These are phyloP conservation scores for Teratosphaeria zuluensis DNA, from an alignment of 2,329 filamentous ascomycete genomes.

Conservation along the genomic window DNA sequence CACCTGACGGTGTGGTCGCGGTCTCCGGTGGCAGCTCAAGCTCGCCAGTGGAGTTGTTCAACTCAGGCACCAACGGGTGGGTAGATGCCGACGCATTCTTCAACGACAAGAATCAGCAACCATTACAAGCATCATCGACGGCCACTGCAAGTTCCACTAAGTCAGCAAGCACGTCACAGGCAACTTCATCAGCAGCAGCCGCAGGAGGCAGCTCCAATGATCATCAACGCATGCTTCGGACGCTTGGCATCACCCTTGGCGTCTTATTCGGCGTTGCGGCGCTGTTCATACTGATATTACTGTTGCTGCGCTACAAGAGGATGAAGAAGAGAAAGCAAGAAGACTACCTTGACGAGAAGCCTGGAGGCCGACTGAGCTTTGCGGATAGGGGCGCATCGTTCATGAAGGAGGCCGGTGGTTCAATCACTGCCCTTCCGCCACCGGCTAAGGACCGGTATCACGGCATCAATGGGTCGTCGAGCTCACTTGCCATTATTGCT, in stretches of 20 bases:
- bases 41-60: slow-evolving; percentile 65
- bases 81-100: slow-evolving; percentile 59
- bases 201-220: slow-evolving; percentile 23
- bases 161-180: slow-evolving; percentile 17
- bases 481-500: slow-evolving; percentile 39
- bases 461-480: slow-evolving; percentile 15
- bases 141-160: slow-evolving; percentile 21
- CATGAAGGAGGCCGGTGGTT: slow-evolving; percentile 42
- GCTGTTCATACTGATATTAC: slow-evolving; percentile 61
- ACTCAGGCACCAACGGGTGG: slow-evolving; percentile 69
- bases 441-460: slow-evolving; percentile 8
- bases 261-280: slow-evolving; percentile 65
- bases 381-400: slow-evolving; percentile 42
- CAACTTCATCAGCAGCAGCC: slow-evolving; percentile 26
- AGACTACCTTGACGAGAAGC: slow-evolving; percentile 34
- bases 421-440: slow-evolving; percentile 21
- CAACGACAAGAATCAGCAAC: slow-evolving; percentile 32
- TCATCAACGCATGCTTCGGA: slow-evolving; percentile 42
- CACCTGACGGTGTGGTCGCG: slow-evolving; percentile 57
- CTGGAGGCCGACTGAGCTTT: slow-evolving; percentile 36
- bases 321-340: slow-evolving; percentile 43
- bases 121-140: slow-evolving; percentile 17
- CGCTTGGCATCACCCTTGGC: slow-evolving; percentile 74
- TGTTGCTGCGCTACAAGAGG: slow-evolving; percentile 51
- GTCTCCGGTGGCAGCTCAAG: slow-evolving; percentile 65